Base-by-base conservation (phyloP, 495 filamentous ascomycete species). In the Chaetomidium leptoderma region DNA sequence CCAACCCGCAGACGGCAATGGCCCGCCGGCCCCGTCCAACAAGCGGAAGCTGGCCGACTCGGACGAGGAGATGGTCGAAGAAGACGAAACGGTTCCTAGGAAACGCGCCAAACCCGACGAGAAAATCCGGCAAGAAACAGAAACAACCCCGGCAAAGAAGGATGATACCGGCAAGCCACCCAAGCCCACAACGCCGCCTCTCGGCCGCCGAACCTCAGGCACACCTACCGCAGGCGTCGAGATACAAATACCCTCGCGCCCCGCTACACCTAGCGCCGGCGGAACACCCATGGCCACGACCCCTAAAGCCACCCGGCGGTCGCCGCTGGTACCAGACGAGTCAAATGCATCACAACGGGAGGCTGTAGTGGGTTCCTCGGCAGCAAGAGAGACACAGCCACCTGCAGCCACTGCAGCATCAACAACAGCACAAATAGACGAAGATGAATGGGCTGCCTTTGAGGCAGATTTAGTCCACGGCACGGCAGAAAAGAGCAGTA, bases 381-480 rank as follows among this genome's bases (percentile, higher is more conserved):
- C 67, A 52, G 29, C 65, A 39, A 16, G 67, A 32, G 42, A 60
- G 11, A 23, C 59, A 58, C 37, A 66, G 14, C 37, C 64, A 32
- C 8, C 42, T 62, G 44, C 26, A 16, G 26, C 42, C 1, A 27
- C 66, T 17, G 32, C 55, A 16, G 53, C 47, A 27, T 3, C 49
- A 1, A 36, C 58, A 2, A 19, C 39, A 35, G 43, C 65, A 66
- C 55, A 57, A 52, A 72, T 95, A 6, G 83, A 92, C 68, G 91
- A 96, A 63, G 85, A 87, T 50, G 89, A 92, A 70, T 95, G 91
- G 89, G 90, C 88, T 0, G 89, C 89, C 42, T 96, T 96, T 66
- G 89, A 96, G 71, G 87, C 90, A 16, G 92, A 96, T 24, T 82
- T 96, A 13, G 83, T 83, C 6, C 81, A 79, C 21, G 80, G 80